Conservation (phyloP, 495 filamentous ascomycete genomes). For the Xylaria scruposa region DNA sequence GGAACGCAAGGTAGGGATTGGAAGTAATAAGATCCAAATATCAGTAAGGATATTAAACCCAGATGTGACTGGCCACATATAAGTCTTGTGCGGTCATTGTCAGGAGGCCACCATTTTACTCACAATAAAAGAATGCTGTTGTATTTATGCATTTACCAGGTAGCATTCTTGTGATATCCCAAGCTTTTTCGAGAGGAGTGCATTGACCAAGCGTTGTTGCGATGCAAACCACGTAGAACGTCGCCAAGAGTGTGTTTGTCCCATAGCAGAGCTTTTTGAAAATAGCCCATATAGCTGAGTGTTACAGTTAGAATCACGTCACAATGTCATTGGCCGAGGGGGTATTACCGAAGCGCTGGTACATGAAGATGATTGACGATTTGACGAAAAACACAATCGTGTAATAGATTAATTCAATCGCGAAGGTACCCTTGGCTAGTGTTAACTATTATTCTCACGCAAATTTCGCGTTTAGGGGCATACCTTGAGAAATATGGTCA, state of each 20-base stretch:
- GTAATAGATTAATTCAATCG: constrained; percentile 56
- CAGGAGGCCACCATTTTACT: constrained; percentile 10
- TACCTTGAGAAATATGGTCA: constrained; percentile 44
- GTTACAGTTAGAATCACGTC: constrained; percentile 3
- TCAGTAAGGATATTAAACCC: constrained; percentile 60
- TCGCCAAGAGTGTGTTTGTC: constrained; percentile 47
- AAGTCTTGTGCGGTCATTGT: not conserved
- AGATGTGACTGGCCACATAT: constrained; percentile 48
- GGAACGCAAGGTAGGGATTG: constrained; percentile 51
- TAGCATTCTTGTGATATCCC: constrained; percentile 49
- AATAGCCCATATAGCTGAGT: constrained; percentile 37
- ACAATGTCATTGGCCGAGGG: not conserved
- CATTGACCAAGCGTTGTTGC: constrained; percentile 52
- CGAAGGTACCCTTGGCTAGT: constrained; percentile 39
- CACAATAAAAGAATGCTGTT: constrained; percentile 59
- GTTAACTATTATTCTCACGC: constrained; percentile 5
- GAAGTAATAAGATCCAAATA: constrained; percentile 58
- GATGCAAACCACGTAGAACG: constrained; percentile 48
- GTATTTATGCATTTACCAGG: constrained; percentile 54
- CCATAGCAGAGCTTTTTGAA: constrained; percentile 41
- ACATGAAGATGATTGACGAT: constrained; percentile 55
- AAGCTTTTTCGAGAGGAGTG: constrained; percentile 50
- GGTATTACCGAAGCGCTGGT: constrained; percentile 54
- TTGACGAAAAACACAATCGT: constrained; percentile 49
- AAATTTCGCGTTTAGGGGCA: not conserved